Percentiles rank a stretch among this genome's conserved stretches.
Evolutionary conservation across 805 yeast species (phyloP).

Genomic region (Yarrowia sp.): DNA sequence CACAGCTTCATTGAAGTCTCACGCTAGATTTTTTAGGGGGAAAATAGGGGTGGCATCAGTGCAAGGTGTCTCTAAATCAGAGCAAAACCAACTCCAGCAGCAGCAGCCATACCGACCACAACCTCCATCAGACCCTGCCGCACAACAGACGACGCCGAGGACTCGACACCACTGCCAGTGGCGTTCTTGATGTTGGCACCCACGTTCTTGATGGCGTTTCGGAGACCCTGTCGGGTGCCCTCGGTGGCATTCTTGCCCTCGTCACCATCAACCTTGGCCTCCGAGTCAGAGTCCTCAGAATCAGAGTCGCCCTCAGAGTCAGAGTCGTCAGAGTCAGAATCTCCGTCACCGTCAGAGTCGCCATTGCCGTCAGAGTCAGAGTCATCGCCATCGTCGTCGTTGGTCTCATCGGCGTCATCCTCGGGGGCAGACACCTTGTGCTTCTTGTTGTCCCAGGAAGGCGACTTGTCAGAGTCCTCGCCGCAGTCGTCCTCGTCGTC

Average conservation of each 20-base stretch:
- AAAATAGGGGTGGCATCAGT: background rate
- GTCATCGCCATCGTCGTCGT: constrained; percentile 1
- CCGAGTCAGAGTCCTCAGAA: constrained; percentile 12
- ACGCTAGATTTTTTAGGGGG: constrained; percentile 15
- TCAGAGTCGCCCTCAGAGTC: background rate
- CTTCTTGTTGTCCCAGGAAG: constrained; percentile 1
- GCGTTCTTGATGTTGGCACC: constrained; percentile 36
- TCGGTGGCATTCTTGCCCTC: constrained; percentile 29
- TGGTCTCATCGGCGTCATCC: background rate
- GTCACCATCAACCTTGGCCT: constrained; percentile 20
- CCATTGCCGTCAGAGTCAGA: background rate
- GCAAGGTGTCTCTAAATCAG: constrained; percentile 12
- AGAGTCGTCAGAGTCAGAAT: background rate
- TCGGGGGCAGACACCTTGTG: background rate
- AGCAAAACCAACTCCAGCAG: constrained; percentile 32
- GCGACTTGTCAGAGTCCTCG: constrained; percentile 15
- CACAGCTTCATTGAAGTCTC: constrained; percentile 16
- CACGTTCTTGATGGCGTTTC: constrained; percentile 25
- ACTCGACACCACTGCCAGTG: constrained; percentile 34
- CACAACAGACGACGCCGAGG: constrained; percentile 12
- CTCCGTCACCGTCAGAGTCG: background rate
- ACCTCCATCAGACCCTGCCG: constrained; percentile 28
- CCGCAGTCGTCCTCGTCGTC: constrained; percentile 23
- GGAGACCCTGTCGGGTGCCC: constrained; percentile 17
- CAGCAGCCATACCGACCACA: constrained; percentile 11